Evolutionary conservation across 352 stramenopile genomes (phyloP).

Genomic region (Lagenidium giganteum): DNA sequence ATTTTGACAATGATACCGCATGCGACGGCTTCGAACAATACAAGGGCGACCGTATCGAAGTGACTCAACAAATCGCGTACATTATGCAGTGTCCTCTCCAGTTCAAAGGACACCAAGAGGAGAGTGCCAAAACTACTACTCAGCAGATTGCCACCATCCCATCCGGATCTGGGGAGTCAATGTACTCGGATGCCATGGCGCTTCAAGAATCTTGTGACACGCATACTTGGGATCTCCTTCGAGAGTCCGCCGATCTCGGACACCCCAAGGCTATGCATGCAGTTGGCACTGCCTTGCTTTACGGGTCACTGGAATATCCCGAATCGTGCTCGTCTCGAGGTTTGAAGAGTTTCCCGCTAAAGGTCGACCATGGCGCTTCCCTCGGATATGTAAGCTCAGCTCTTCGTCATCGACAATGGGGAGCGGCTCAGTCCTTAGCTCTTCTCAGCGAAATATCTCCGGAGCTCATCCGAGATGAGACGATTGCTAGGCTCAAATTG

Average conservation of each 20-base stretch:
- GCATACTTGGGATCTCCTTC: constrained; percentile 8
- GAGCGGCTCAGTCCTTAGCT: constrained; percentile 2
- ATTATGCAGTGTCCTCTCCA: not conserved
- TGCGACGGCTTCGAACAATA: not conserved
- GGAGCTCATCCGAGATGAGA: not conserved
- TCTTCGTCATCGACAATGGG: not conserved
- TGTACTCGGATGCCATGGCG: constrained; percentile 4
- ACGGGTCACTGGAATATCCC: constrained; percentile 8
- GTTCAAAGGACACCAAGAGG: not conserved
- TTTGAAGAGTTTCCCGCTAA: constrained; percentile 4
- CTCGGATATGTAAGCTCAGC: not conserved
- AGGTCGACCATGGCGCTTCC: not conserved
- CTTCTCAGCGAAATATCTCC: not conserved
- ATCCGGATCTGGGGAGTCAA: too few relatives aligned
- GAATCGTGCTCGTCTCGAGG: constrained; percentile 2
- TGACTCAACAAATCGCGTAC: not conserved
- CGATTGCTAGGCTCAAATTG: constrained; percentile 18
- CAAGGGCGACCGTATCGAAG: not conserved
- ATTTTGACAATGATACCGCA: too few relatives aligned
- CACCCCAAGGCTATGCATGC: constrained; percentile 3
- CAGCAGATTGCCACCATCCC: too few relatives aligned
- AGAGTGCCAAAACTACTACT: not conserved
- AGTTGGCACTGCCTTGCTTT: constrained; percentile 6
- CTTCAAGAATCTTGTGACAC: constrained; percentile 2
- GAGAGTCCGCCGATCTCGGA: constrained; percentile 12